These are phyloP conservation scores for Calonectria pseudoreteaudii DNA, from an alignment of 2,329 filamentous ascomycete species.

Conservation along the genomic window DNA sequence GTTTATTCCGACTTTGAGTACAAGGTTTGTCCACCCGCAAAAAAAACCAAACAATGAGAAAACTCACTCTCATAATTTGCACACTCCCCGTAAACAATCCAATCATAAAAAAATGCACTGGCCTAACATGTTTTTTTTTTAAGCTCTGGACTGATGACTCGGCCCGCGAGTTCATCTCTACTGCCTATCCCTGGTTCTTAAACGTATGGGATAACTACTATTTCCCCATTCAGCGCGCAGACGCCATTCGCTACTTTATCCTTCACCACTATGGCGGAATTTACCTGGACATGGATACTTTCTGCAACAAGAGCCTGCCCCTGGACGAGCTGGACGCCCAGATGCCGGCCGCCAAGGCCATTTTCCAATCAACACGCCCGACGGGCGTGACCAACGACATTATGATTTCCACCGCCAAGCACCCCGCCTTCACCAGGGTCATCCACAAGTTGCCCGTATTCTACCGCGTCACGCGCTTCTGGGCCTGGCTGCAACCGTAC, in stretches of 20 bases:
- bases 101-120: background rate
- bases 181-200: conserved; percentile 78
- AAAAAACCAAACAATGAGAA: background rate
- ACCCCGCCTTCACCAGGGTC: conserved; percentile 79
- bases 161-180: conserved; percentile 74
- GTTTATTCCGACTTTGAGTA: conserved; percentile 80
- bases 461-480: conserved; percentile 71
- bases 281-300: conserved; percentile 70
- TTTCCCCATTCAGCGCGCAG: conserved; percentile 78
- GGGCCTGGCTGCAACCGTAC: conserved; percentile 72
- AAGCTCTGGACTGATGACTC: conserved; percentile 80
- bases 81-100: no score
- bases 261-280: conserved; percentile 78
- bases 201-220: conserved; percentile 77
- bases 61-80: background rate
- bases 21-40: conserved; percentile 62
- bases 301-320: conserved; percentile 45
- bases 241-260: conserved; percentile 80
- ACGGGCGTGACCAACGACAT: conserved; percentile 86
- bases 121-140: background rate
- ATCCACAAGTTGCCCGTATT: conserved; percentile 70
- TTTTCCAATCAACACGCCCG: conserved; percentile 66
- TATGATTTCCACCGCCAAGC: conserved; percentile 78
- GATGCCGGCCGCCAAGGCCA: conserved; percentile 26
- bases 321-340: conserved; percentile 43